Base-by-base conservation (phyloP, 1,139 yeast genomes). In the Magnusiomyces fungicola region DNA sequence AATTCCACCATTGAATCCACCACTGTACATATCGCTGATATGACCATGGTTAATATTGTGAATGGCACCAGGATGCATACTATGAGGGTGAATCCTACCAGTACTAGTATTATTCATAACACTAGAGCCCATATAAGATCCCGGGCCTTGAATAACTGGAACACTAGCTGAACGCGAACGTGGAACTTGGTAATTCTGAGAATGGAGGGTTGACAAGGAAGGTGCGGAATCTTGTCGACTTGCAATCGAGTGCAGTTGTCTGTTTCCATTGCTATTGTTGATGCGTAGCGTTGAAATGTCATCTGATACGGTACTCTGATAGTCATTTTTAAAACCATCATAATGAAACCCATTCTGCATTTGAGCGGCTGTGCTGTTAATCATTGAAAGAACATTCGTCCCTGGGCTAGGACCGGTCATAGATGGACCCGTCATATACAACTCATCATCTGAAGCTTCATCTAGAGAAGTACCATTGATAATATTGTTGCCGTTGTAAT, bases 391-490 rank as follows among this genome's bases (percentile, higher is more conserved):
- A 36, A 36, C 24, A 36, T n/a, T 36, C 19, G 23, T 36, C 10
- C 32, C 14, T 36, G 23, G 39, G 19, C 24, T 19, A 4, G n/a
- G 4, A 7, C 16, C 7, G n/a, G n/a, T n/a, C n/a, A n/a, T n/a
- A 39, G 30, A 18, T 37, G 34, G 3, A 32, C 19, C 14, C 41
- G n/a, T n/a, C n/a, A n/a, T n/a, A n/a, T n/a, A n/a, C n/a, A n/a
- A n/a, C 24, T 51, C 53, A 36, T 51, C 53, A 32, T 51, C 53
- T 32, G 46, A 40, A 24, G 42, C 51, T 19, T 51, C 53, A 39
- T 48, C 53, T 22, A 48, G 48, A 12, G 53, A 48, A 12, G 51
- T 51, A 29, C 51, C 50, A 33, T 51, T 51, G n/a, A 51, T 47
- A 22, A 36, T 21, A n/a, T 48, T 47, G 24, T n/a, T 37, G 5